Base-by-base conservation (phyloP, 2,329 filamentous ascomycete species). In the Zymoseptoria crescenta region DNA sequence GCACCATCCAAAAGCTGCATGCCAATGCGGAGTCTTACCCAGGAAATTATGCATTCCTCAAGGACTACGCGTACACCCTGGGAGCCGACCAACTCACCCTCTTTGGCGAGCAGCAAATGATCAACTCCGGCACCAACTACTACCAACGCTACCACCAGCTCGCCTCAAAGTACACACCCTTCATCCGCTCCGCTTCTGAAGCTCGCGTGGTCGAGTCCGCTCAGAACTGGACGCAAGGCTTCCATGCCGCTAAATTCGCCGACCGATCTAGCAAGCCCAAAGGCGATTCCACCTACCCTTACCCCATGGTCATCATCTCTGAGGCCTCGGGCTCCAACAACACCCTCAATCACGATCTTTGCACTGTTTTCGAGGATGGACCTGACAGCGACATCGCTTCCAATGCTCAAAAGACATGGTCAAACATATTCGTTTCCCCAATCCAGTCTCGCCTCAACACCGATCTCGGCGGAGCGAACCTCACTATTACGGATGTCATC, bases 121-220 rank as follows among this genome's bases (percentile, higher is more conserved):
- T 87, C 62, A 83, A 90, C 66, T 91, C 89, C 1, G 92, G 92
- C 6, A 76, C 80, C 58, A 84, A 87, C 57, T 95, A 93, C 74
- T 93, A 88, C 73, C 72, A 80, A 50, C 85, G 89, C 4, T 96
- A 96, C 72, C 73, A 79, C 55, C 66, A 77, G 8, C 82, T 96
- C 2, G 79, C 86, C 1, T 75, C 74, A 49, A 70, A 78, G 8
- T 71, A 78, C 8, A 79, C 80, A 1, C 90, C 88, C 0, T 94
- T 94, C 65, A 74, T 93, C 48, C 83, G 90, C n/a, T 77, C 86
- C 1, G 83, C 88, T 0, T 85, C 85, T 0, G 84, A 89, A 62
- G 77, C 81, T 10, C 84, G 90, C 9, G 89, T 95, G 0, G 75
- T 93, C 1, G 81, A 83, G 65, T 95, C 90, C 1, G 91, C 88